Evolutionary conservation across 2,329 filamentous ascomycete genomes (phyloP).

Genomic region (Dactylellina haptotyla): DNA sequence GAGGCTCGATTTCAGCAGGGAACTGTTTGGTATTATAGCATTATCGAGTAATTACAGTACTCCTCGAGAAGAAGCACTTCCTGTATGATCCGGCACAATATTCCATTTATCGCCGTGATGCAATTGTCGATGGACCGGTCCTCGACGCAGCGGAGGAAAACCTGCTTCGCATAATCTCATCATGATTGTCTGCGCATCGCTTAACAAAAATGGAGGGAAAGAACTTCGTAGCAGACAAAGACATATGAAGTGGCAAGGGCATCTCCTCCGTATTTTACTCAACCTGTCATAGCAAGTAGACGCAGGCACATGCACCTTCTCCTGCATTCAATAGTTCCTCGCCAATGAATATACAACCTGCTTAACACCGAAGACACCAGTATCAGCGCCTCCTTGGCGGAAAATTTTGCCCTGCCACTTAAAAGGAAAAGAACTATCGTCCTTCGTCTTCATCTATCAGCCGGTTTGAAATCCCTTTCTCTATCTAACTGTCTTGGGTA

Average conservation of each 20-base stretch:
- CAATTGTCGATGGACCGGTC: slow-evolving; percentile 10
- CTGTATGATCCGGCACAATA: slow-evolving; percentile 33
- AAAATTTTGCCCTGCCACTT: no score
- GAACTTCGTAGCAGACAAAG: slow-evolving; percentile 25
- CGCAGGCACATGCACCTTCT: slow-evolving; percentile 16
- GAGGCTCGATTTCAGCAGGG: slow-evolving; percentile 5
- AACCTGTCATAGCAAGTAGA: slow-evolving; percentile 10
- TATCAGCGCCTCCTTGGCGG: neutral
- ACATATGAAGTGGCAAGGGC: slow-evolving; percentile 11
- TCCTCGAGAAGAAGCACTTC: slow-evolving; percentile 30
- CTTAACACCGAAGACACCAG: neutral
- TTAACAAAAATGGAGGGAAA: neutral
- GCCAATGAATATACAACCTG: slow-evolving; percentile 21
- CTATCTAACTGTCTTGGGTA: no score
- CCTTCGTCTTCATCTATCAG: neutral
- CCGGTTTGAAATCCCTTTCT: no score
- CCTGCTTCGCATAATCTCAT: slow-evolving; percentile 1
- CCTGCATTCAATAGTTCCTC: slow-evolving; percentile 7
- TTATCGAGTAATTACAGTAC: slow-evolving; percentile 41
- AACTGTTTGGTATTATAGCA: slow-evolving; percentile 33
- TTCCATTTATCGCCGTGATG: slow-evolving; percentile 26
- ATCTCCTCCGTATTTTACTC: slow-evolving; percentile 17
- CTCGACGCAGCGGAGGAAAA: slow-evolving; percentile 21
- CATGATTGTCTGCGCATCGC: neutral
- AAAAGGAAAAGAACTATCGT: neutral